These are phyloP conservation scores for Durotheca rogersii DNA, from an alignment of 495 filamentous ascomycete species.

Conservation along the genomic window DNA sequence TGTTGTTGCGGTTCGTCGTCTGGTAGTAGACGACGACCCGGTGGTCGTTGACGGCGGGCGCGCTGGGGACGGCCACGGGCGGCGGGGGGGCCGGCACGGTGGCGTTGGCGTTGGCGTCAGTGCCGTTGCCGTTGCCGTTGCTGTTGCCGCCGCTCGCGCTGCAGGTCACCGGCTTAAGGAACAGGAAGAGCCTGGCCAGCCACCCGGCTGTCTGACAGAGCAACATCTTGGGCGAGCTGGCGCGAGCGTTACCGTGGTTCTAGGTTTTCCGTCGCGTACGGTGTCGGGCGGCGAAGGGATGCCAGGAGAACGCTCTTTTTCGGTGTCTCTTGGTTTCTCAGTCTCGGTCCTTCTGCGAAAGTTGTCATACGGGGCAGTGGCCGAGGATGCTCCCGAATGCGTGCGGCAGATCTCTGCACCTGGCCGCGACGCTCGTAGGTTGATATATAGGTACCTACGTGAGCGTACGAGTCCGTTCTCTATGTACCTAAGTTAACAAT, in stretches of 20 bases:
- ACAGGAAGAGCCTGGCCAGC: conserved; percentile 19
- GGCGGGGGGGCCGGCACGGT: no score
- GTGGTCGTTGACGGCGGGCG: conserved; percentile 26
- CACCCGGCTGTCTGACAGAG: conserved; percentile 9
- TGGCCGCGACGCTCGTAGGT: no score
- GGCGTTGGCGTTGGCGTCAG: conserved; percentile 68
- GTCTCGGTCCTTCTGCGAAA: no score
- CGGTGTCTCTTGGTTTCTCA: background rate
- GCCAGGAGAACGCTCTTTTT: background rate
- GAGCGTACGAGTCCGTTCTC: no score
- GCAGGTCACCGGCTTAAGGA: conserved; percentile 14
- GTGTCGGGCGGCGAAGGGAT: background rate
- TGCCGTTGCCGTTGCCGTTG: conserved; percentile 32
- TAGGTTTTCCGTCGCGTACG: background rate
- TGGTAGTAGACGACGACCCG: conserved; percentile 69
- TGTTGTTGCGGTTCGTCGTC: conserved; percentile 60
- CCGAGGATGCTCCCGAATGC: no score
- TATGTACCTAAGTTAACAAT: no score
- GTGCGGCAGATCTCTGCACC: background rate
- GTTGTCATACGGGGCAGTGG: no score
- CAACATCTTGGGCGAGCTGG: conserved; percentile 13
- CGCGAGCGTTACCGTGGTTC: background rate
- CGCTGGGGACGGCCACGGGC: no score
- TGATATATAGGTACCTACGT: no score
- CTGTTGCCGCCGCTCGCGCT: background rate